Evolutionary conservation across 345 rosid species (phyloP), one percentile per base, ranked within the genome.

Genomic region (Salix purpurea): DNA sequence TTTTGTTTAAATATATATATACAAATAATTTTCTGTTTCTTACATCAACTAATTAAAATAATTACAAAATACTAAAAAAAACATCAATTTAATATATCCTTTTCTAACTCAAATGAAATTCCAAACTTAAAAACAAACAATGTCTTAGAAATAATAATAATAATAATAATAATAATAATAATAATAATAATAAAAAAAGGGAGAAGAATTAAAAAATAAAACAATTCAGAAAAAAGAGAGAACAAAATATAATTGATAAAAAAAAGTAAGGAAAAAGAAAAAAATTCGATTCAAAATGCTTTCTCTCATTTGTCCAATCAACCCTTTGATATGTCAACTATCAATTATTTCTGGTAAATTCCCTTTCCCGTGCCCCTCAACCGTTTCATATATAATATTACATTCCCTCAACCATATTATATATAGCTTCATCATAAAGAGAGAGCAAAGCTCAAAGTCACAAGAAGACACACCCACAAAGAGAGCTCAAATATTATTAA

Each of bases 321-420:
- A 32, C 70, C 72, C n/a, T 32, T 80, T 81, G 84, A 84, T 82
- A 81, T 81, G 93, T 90, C 91, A 90, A 88, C 89, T 67, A 73
- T 73, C 6, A n/a, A 77, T 66, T 58, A 66, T 77, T 79, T 88
- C 85, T 70, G 83, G 84, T 78, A 67, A 85, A 61, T 82, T 79
- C 82, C 72, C 61, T 71, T 71, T 54, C 71, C 85, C 77, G 72
- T 83, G 78, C 83, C 30, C 74, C 18, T 10, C 23, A 62, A 78
- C 87, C 79, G 56, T 71, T 85, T 61, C 86, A 70, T 76, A 73
- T 87, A 87, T 87, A 88, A 76, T 21, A 76, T 39, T 40, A 34
- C 69, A 64, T 65, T 46, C 77, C 21, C 26, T 21, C 52, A 30
- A 13, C 52, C 23, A 21, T 71, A n/a, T 48, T 11, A 37, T 58